Evolutionary conservation across 2,329 filamentous ascomycete genomes (phyloP), one percentile per base, ranked within the genome.

Genomic region (Anthostomella pinea): DNA sequence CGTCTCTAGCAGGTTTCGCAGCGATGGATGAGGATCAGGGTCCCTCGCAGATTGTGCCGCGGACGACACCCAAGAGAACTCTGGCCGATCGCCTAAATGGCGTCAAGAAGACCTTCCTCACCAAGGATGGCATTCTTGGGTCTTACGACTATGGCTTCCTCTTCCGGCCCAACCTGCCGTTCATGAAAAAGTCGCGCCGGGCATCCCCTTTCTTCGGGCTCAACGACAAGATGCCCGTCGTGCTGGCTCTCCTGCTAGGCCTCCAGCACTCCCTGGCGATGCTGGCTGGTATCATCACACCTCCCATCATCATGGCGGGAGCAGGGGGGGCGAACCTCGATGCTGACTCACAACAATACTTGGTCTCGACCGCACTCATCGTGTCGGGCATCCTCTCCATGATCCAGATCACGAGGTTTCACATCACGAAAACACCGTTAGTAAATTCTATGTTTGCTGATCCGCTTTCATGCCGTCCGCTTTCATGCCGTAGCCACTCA

Each of bases 121-220:
- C 75, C 29, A 81, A 70, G 43, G 75, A 89, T 2, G 90, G 90
- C 9, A 73, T 95, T 17, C 63, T 96, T 38, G 90, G 90, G 45
- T 73, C 81, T 52, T 96, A 96, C 63, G 85, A 96, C 72, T 96
- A 96, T 73, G 85, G 62, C 22, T 93, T 89, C 56, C 80, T 96
- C 25, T 95, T 96, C 71, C 79, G 69, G 15, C 86, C 79, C 2
- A 89, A 86, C 49, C 64, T 95, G 15, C 90, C 90, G 0, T 95
- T 95, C 62, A 81, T 93, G 72, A 81, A 76, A 56, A 79, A 76
- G 59, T 53, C 66, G 5, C 60, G 60, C 21, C 63, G 66, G 46
- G 68, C 73, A n/a, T 79, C 83, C 20, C 87, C 87, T 1, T 93
- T 94, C 62, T 93, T 91, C 54, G 87, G 86, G n/a, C 77, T 91